Evolutionary conservation across 306 rosid genomes (phyloP).

Genomic region (Castanea crenata): DNA sequence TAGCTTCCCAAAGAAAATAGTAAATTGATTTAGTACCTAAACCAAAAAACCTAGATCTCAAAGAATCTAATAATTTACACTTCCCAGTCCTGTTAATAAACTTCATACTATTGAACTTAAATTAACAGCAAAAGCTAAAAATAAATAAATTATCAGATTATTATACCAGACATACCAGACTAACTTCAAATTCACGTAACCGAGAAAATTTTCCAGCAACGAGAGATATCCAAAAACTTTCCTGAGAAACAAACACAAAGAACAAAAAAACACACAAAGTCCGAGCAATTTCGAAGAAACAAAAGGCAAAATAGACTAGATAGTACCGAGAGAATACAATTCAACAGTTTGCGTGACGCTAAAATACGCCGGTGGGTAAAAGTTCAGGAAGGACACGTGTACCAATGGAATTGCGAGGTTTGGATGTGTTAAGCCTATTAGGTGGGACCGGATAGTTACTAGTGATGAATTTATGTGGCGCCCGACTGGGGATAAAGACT

Average conservation of each 20-base stretch:
- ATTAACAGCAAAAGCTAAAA: background rate
- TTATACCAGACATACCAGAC: background rate
- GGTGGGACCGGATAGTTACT: background rate
- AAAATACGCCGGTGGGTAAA: constrained; percentile 12
- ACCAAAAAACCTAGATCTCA: background rate
- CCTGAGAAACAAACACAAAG: background rate
- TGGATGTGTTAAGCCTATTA: background rate
- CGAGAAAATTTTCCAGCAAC: background rate
- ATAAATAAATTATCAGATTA: background rate
- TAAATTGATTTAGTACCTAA: background rate
- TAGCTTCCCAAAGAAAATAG: background rate
- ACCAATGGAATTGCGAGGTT: constrained; percentile 8
- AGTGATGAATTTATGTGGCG: constrained; percentile 28
- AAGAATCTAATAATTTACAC: background rate
- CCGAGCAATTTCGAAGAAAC: background rate
- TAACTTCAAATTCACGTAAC: background rate
- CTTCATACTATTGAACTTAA: background rate
- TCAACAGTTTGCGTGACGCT: background rate
- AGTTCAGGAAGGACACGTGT: constrained; percentile 1
- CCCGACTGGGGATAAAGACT: background rate
- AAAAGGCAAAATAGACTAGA: background rate
- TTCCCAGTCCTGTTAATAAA: background rate
- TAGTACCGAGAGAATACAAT: background rate
- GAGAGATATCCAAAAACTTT: background rate
- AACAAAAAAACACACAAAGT: too few species aligned